These are phyloP conservation scores for Aspergillus pseudoterreus DNA, from an alignment of 2,329 filamentous ascomycete species.

Conservation along the genomic window DNA sequence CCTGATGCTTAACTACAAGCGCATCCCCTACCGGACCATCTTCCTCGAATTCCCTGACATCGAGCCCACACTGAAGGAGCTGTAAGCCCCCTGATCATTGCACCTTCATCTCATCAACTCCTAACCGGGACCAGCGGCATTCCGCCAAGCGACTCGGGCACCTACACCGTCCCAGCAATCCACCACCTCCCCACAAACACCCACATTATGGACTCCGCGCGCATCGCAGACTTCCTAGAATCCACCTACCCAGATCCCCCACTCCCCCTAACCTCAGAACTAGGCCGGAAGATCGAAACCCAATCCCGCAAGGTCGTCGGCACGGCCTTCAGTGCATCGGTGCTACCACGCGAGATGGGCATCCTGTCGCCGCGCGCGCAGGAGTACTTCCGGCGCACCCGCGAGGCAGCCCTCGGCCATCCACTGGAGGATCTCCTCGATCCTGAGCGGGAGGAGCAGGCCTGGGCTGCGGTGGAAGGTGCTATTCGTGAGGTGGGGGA, in stretches of 20 bases:
- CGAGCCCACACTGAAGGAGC: conserved; percentile 38
- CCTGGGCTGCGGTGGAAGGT: conserved; percentile 5
- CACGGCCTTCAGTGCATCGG: conserved; percentile 21
- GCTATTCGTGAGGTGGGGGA: conserved; percentile 26
- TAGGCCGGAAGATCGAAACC: conserved; percentile 32
- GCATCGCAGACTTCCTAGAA: conserved; percentile 41
- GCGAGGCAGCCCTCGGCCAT: conserved; percentile 34
- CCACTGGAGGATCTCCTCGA: conserved; percentile 28
- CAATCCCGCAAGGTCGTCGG: conserved; percentile 28
- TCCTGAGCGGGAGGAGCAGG: neutral
- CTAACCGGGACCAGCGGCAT: neutral
- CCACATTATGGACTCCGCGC: conserved; percentile 40
- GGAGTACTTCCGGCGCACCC: conserved; percentile 39
- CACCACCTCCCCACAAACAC: conserved; percentile 38
- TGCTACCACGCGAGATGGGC: conserved; percentile 9
- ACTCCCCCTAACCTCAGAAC: conserved; percentile 33
- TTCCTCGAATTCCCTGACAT: conserved; percentile 46
- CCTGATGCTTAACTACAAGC: conserved; percentile 44
- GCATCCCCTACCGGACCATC: conserved; percentile 38
- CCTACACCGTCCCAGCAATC: conserved; percentile 42
- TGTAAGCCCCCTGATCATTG: conserved; percentile 22
- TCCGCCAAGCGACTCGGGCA: conserved; percentile 8
- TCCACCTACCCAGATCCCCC: conserved; percentile 36
- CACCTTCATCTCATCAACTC: no score
- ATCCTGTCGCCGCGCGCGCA: conserved; percentile 36